Conservation (phyloP, 352 stramenopile genomes). For the Phytophthora cryptogea region DNA sequence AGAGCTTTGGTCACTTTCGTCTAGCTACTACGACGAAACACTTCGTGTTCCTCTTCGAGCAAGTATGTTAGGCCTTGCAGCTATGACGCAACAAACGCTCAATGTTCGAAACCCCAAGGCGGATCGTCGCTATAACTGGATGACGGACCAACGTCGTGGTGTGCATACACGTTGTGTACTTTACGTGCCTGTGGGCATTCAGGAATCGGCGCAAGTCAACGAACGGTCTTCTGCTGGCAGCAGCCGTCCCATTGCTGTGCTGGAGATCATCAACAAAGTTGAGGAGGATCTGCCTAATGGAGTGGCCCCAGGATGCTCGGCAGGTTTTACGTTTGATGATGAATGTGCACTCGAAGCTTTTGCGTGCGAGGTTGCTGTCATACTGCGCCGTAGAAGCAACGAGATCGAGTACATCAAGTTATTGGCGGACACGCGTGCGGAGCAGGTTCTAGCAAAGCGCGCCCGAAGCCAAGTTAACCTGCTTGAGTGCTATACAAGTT, state of each 20-base stretch:
- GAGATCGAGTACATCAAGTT: constrained; percentile 92
- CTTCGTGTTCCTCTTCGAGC: constrained; percentile 61
- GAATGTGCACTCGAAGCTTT: constrained; percentile 88
- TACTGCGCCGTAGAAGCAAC: constrained; percentile 78
- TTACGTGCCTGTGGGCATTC: constrained; percentile 84
- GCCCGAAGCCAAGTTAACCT: constrained; percentile 80
- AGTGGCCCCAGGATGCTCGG: constrained; percentile 9
- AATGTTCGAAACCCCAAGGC: constrained; percentile 72
- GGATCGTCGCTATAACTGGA: constrained; percentile 59
- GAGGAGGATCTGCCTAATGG: constrained; percentile 37
- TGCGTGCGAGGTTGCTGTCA: constrained; percentile 84
- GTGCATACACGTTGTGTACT: constrained; percentile 75
- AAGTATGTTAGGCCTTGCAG: constrained; percentile 68
- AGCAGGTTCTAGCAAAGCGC: constrained; percentile 72
- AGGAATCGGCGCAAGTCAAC: constrained; percentile 38
- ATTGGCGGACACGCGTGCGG: constrained; percentile 73
- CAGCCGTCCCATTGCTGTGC: constrained; percentile 76
- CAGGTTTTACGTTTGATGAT: constrained; percentile 82
- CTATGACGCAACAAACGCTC: constrained; percentile 60
- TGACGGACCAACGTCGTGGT: constrained; percentile 60
- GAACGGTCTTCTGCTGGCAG: constrained; percentile 36
- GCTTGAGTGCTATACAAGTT: constrained; percentile 78
- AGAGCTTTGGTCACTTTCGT: constrained; percentile 82
- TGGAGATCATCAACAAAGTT: constrained; percentile 91
- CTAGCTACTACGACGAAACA: constrained; percentile 73